A percentile compares a stretch with the other conserved stretches of the same genome.
These are phyloP conservation scores for Phytophthora capsici DNA, from an alignment of 352 stramenopile genomes.

Conservation along the genomic window DNA sequence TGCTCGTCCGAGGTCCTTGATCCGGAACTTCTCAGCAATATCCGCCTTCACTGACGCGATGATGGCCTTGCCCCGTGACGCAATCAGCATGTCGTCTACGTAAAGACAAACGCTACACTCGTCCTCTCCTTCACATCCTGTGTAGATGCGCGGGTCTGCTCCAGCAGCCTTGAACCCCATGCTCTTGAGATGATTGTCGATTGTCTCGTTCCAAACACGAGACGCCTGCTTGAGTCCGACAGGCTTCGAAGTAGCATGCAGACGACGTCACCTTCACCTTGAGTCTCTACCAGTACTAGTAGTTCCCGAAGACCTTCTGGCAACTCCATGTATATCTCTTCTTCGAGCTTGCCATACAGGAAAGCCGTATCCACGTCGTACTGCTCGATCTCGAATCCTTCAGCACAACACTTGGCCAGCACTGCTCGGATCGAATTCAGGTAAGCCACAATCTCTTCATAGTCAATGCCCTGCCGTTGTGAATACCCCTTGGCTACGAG, in stretches of 20 bases:
- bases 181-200: constrained; percentile 20
- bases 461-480: neutral
- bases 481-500: constrained; percentile 7
- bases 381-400: constrained; percentile 5
- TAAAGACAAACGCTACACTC: no score
- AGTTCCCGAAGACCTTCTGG: neutral
- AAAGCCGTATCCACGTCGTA: constrained; percentile 1
- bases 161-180: constrained; percentile 36
- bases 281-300: neutral
- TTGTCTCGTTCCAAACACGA: constrained; percentile 27
- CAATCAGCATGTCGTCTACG: no score
- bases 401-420: no score
- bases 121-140: constrained; percentile 12
- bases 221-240: no score
- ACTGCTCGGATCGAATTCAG: constrained; percentile 2
- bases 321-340: constrained; percentile 15
- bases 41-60: no score
- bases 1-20: no score
- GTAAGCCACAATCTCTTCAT: constrained; percentile 4
- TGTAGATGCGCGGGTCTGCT: constrained; percentile 27
- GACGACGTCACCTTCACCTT: neutral
- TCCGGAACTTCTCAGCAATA: no score
- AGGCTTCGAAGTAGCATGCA: no score
- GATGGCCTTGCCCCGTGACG: no score
- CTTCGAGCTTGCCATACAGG: constrained; percentile 9